phyloP scores from a whole-genome alignment of 352 stramenopile species.

The Phytophthora tentaculata region DNA sequence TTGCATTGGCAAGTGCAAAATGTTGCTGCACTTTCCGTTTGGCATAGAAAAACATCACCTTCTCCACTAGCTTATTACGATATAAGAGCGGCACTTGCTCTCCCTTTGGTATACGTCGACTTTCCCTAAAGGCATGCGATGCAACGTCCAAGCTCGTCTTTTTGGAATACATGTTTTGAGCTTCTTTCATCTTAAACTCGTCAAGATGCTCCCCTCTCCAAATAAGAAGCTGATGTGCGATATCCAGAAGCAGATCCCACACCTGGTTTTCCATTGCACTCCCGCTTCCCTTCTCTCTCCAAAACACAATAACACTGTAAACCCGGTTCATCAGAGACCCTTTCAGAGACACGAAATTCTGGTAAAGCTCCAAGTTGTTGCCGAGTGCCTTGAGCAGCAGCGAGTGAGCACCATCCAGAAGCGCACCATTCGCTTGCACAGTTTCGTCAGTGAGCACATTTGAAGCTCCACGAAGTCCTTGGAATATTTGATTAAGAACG shows the following conservation, averaged over 20 bases:
- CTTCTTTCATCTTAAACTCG: constrained; percentile 48
- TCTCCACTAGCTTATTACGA: constrained; percentile 76
- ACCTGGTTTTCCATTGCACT: constrained; percentile 66
- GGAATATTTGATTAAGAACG: constrained; percentile 51
- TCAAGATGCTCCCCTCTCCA: constrained; percentile 59
- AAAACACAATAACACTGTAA: constrained; percentile 55
- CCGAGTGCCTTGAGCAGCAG: constrained; percentile 46
- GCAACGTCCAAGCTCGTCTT: constrained; percentile 55
- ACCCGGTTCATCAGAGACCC: constrained; percentile 45
- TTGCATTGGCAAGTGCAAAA: constrained; percentile 59
- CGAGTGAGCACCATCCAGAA: constrained; percentile 47
- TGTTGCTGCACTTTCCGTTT: constrained; percentile 69
- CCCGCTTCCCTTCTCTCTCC: constrained; percentile 46
- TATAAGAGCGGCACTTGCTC: constrained; percentile 50
- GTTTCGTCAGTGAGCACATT: constrained; percentile 59
- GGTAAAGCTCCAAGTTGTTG: constrained; percentile 38
- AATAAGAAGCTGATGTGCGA: constrained; percentile 59
- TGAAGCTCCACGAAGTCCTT: constrained; percentile 51
- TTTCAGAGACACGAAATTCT: constrained; percentile 51
- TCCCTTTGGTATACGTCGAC: constrained; percentile 10
- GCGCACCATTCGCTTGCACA: constrained; percentile 25
- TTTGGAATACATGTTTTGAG: constrained; percentile 62
- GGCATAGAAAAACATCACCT: constrained; percentile 63
- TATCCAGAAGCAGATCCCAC: constrained; percentile 52
- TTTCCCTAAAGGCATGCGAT: constrained; percentile 50